phyloP scores from a whole-genome alignment of 768 basidiomycete species.

The Flagelloscypha sp. region DNA sequence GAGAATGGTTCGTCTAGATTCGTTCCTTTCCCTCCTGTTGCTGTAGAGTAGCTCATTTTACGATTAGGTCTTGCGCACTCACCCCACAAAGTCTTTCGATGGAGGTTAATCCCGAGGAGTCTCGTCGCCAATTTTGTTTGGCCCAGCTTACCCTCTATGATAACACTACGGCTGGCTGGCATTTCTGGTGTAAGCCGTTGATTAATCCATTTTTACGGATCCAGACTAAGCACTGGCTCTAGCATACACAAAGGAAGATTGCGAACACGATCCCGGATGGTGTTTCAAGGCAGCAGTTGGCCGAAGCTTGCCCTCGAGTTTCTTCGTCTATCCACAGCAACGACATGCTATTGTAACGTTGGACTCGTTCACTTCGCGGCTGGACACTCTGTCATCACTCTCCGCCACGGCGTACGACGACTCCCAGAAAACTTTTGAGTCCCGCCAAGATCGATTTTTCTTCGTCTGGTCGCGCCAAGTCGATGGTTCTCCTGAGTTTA shows the following conservation, averaged over 20 bases:
- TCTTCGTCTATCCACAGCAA: slow-evolving; percentile 43
- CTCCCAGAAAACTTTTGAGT: slow-evolving; percentile 11
- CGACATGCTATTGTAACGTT: slow-evolving; percentile 4
- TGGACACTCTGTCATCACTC: background rate
- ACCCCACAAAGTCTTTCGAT: slow-evolving; percentile 38
- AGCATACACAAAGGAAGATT: slow-evolving; percentile 59
- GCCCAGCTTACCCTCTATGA: slow-evolving; percentile 53
- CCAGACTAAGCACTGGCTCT: slow-evolving; percentile 4
- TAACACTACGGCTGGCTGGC: slow-evolving; percentile 52
- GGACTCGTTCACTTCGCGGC: slow-evolving; percentile 1
- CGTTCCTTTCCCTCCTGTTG: no score
- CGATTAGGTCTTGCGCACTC: slow-evolving; percentile 43
- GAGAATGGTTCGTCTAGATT: no score
- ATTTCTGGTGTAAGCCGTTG: slow-evolving; percentile 53
- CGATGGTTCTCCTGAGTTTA: no score
- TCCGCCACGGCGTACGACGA: slow-evolving; percentile 3
- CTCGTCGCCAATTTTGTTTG: slow-evolving; percentile 44
- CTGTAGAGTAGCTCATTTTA: no score
- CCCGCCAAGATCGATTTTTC: slow-evolving; percentile 13
- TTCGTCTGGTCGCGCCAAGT: slow-evolving; percentile 15
- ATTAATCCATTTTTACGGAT: background rate
- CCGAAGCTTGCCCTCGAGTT: slow-evolving; percentile 44
- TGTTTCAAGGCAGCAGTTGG: slow-evolving; percentile 59
- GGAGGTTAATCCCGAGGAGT: slow-evolving; percentile 35
- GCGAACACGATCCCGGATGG: slow-evolving; percentile 54